A percentile compares a stretch with the other conserved stretches of the same genome.
Conservation (phyloP, 2,329 filamentous ascomycete genomes). For the Falciphora oryzae region DNA sequence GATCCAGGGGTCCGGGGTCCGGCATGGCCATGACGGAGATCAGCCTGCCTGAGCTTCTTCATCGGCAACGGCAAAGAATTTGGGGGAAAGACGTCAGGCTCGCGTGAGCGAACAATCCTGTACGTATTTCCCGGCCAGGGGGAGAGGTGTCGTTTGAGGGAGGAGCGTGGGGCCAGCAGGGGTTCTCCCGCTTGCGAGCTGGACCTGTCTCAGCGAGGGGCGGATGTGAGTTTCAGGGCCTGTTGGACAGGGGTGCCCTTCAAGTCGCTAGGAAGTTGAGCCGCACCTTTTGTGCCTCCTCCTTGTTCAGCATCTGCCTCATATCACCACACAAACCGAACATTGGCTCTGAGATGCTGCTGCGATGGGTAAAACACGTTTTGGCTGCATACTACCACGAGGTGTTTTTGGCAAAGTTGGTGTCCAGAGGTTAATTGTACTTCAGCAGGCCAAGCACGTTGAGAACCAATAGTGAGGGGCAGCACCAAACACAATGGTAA, state of each 20-base stretch:
- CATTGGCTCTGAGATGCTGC: no score
- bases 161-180: not conserved
- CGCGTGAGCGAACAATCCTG: not conserved
- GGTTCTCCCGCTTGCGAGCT: not conserved
- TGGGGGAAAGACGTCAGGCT: not conserved
- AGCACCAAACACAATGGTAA: no score
- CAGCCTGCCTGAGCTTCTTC: not conserved
- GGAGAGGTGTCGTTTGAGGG: not conserved
- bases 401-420: no score
- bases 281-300: not conserved
- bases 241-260: not conserved
- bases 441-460: no score
- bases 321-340: not conserved
- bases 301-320: not conserved
- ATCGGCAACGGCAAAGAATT: not conserved
- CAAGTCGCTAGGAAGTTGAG: not conserved
- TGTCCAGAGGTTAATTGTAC: no score
- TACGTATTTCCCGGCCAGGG: not conserved
- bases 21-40: not conserved
- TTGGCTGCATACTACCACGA: no score
- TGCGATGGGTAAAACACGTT: no score
- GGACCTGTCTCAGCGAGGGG: not conserved
- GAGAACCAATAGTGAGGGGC: no score
- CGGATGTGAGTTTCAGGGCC: not conserved
- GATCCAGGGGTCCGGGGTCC: not conserved